A percentile compares a stretch with the other conserved stretches of the same genome.
These are phyloP conservation scores for Croton setiger DNA, from an alignment of 441 rosid genomes.

Conservation along the genomic window DNA sequence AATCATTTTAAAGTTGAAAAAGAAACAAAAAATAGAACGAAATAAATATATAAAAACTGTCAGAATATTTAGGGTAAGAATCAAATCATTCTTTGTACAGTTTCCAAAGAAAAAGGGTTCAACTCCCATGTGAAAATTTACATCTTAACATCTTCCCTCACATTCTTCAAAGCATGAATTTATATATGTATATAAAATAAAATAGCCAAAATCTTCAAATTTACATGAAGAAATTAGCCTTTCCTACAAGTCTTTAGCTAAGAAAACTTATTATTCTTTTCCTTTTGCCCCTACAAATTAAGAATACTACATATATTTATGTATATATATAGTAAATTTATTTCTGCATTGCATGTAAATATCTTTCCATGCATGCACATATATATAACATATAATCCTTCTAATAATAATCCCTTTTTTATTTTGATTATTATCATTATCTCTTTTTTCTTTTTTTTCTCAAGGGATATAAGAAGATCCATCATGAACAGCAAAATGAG, in stretches of 20 bases:
- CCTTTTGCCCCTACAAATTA: constrained; percentile 15
- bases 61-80: constrained; percentile 5
- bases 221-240: constrained; percentile 16
- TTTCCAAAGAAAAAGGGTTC: constrained; percentile 4
- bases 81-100: not conserved
- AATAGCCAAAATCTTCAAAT: constrained; percentile 18
- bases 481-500: constrained; percentile 57
- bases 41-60: not conserved
- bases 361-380: constrained; percentile 5
- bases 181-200: not conserved
- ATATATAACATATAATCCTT: no score
- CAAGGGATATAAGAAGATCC: constrained; percentile 57
- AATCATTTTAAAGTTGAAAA: not conserved
- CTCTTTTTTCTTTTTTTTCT: constrained; percentile 6
- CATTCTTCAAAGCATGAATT: constrained; percentile 18
- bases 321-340: constrained; percentile 6
- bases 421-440: not conserved
- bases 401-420: constrained; percentile 1
- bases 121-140: not conserved
- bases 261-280: constrained; percentile 22
- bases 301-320: not conserved
- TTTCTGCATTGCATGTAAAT: constrained; percentile 4
- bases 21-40: not conserved
- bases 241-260: constrained; percentile 13
- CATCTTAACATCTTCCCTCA: constrained; percentile 7